Evolutionary conservation across 2,329 filamentous ascomycete genomes (phyloP), one percentile per base, ranked within the genome.

Genomic region (Metarhizium brunneum): DNA sequence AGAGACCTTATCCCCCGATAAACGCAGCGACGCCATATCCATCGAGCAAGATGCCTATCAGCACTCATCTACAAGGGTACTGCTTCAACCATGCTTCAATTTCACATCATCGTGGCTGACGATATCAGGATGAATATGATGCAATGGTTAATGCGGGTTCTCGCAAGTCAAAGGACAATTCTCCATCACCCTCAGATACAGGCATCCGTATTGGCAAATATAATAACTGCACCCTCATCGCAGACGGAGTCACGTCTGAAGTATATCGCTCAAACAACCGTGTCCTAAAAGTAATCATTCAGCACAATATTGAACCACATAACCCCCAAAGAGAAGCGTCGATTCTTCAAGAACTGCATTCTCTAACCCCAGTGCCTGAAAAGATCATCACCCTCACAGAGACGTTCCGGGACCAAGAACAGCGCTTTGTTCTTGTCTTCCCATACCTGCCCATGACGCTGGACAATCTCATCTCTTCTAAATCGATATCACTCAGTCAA

Each of bases 221-320:
- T 60, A 48, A 60, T 18, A 69, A 76, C 57, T 87, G 84, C 65
- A 70, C 72, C 30, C 77, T 78, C 60, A 65, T 86, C n/a, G 76
- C 76, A 49, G 75, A 76, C 59, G 94, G 94, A 20, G 76, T 92
- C 13, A 94, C 90, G 59, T 94, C 92, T 18, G 83, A 86, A 55
- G 84, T 99, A 52, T 97, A 92, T 73, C 86, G 86, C 63, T 84
- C 84, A 45, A 72, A 68, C 25, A 63, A 72, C 53, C 73, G 75
- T 18, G 94, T 92, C 2, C 75, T 99, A 51, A 99, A 99, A 68
- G 84, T 96, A 57, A 95, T 94, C 40, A 84, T 83, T 36, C 85
- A 85, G 42, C 76, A 80, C 54, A 84, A 87, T 72, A 79, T 85
- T 42, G 84, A 88, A 57, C 94, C 94, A 10, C 94, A 99, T 70